Percentiles rank a stretch among this genome's conserved stretches.
These are phyloP conservation scores for Ogataea pilisensis DNA, from an alignment of 805 yeast species.

Conservation along the genomic window DNA sequence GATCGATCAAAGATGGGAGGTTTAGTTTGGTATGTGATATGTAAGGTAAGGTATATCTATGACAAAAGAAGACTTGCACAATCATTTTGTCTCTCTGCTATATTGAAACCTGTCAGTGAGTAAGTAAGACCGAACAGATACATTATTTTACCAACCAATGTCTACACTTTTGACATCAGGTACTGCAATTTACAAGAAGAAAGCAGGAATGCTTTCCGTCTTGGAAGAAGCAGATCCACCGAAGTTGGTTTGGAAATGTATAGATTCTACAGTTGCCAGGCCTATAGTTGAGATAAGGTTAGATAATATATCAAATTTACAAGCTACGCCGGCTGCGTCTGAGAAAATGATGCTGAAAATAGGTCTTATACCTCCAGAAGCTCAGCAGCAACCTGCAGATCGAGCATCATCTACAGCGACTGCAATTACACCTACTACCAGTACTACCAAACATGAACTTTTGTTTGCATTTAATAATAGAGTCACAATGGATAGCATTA, in stretches of 20 bases:
- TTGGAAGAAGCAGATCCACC: constrained; percentile 57
- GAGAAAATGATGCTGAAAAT: constrained; percentile 66
- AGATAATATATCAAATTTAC: constrained; percentile 45
- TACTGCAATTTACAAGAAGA: constrained; percentile 52
- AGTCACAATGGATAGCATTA: constrained; percentile 71
- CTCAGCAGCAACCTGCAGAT: constrained; percentile 27
- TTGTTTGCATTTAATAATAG: constrained; percentile 66
- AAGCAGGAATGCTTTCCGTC: constrained; percentile 52
- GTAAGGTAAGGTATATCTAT: too few species aligned
- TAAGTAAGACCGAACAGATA: too few species aligned
- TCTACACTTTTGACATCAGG: constrained; percentile 27
- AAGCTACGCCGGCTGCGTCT: constrained; percentile 64
- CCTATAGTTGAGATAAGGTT: constrained; percentile 39
- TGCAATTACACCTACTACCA: constrained; percentile 8
- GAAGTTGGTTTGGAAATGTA: constrained; percentile 52
- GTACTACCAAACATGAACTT: constrained; percentile 24
- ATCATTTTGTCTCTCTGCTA: too few species aligned
- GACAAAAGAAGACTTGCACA: too few species aligned
- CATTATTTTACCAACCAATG: not conserved
- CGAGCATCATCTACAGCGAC: not conserved
- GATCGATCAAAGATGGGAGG: too few species aligned
- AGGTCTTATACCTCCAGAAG: constrained; percentile 35
- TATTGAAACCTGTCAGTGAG: too few species aligned
- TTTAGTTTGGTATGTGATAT: too few species aligned
- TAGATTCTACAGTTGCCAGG: constrained; percentile 40